Conservation (phyloP, 805 yeast genomes). For the Limtongia smithiae region DNA sequence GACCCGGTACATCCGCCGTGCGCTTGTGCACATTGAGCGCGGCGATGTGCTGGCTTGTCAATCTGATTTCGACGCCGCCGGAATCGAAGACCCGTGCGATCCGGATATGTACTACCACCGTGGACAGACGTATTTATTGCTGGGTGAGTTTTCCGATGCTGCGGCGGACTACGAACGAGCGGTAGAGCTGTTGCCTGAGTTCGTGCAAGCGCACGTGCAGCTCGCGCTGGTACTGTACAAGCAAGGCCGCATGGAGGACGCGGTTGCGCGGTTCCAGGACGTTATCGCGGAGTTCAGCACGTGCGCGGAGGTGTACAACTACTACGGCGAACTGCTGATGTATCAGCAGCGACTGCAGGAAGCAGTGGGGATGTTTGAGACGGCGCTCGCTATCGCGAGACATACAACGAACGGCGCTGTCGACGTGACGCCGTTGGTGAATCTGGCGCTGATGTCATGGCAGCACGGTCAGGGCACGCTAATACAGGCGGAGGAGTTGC, state of each 20-base stretch:
- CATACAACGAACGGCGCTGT: slow-evolving; percentile 50
- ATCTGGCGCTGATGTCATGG: slow-evolving; percentile 65
- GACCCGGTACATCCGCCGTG: slow-evolving; percentile 76
- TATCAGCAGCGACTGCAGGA: slow-evolving; percentile 68
- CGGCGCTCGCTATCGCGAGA: slow-evolving; percentile 72
- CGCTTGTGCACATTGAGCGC: slow-evolving; percentile 77
- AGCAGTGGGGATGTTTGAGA: slow-evolving; percentile 80
- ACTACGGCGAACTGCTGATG: slow-evolving; percentile 87
- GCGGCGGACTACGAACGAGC: slow-evolving; percentile 70
- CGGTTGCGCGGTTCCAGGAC: slow-evolving; percentile 24
- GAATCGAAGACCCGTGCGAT: slow-evolving; percentile 59
- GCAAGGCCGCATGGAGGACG: slow-evolving; percentile 35
- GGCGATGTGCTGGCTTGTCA: slow-evolving; percentile 58
- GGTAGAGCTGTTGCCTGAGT: slow-evolving; percentile 64
- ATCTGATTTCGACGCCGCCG: slow-evolving; percentile 67
- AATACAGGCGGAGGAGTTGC: slow-evolving; percentile 57
- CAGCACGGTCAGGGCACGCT: slow-evolving; percentile 41
- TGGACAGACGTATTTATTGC: slow-evolving; percentile 84
- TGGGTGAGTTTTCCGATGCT: slow-evolving; percentile 70
- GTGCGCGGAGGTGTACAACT: slow-evolving; percentile 87
- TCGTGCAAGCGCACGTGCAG: slow-evolving; percentile 84
- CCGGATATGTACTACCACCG: slow-evolving; percentile 88
- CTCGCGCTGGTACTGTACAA: slow-evolving; percentile 82
- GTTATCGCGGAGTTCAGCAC: slow-evolving; percentile 67
- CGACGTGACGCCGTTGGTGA: slow-evolving; percentile 84